Evolutionary conservation across 2,329 filamentous ascomycete species (phyloP).

Genomic region (Claviceps capensis): DNA sequence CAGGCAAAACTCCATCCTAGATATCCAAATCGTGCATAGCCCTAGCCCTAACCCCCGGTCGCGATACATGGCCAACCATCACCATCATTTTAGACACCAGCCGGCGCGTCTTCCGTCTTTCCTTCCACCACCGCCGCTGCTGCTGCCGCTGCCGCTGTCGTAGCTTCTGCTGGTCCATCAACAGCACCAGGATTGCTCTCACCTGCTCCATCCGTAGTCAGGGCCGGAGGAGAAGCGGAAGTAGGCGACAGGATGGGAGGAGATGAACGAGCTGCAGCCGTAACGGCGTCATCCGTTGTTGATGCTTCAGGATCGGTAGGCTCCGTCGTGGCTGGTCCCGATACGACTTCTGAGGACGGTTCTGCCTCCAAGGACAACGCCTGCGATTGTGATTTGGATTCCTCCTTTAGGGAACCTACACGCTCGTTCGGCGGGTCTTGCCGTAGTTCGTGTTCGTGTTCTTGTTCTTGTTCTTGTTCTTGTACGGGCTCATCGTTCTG

Average conservation of each 20-base stretch:
- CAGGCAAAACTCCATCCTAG: background rate
- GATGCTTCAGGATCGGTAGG: background rate
- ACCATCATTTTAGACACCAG: slow-evolving; percentile 8
- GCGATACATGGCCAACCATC: background rate
- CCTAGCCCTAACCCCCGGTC: no score
- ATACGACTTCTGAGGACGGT: background rate
- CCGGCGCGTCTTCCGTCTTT: slow-evolving; percentile 5
- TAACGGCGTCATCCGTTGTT: background rate
- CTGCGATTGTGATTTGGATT: background rate
- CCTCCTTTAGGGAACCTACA: slow-evolving; percentile 1
- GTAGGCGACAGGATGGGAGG: background rate
- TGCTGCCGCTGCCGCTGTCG: no score
- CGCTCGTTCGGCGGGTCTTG: slow-evolving; percentile 6
- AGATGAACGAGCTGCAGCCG: background rate
- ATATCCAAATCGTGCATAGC: no score
- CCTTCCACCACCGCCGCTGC: background rate
- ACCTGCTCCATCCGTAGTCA: background rate
- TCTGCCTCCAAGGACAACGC: background rate
- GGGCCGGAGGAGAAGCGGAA: background rate
- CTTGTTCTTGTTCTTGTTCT: slow-evolving; percentile 7
- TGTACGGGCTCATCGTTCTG: slow-evolving; percentile 4
- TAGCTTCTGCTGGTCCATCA: background rate
- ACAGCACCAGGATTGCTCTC: background rate
- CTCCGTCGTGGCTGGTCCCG: background rate
- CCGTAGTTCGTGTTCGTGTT: slow-evolving; percentile 3